A percentile compares a stretch with the other conserved stretches of the same genome.
phyloP scores from a whole-genome alignment of 441 rosid genomes.

The Cnidoscolus chayamansa region DNA sequence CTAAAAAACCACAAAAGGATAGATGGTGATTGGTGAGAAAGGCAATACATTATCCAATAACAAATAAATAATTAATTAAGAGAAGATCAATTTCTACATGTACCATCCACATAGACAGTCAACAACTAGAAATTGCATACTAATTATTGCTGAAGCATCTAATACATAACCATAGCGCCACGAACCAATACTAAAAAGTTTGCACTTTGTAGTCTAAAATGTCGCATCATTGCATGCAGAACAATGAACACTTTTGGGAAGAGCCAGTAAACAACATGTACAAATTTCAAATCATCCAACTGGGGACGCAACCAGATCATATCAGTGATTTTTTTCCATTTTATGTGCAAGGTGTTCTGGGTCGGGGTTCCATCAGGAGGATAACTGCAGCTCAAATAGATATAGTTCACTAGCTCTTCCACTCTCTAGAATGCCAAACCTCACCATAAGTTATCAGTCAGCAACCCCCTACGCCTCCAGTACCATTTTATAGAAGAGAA shows the following conservation, averaged over 20 bases:
- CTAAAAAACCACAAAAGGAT: slow-evolving; percentile 40
- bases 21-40: background rate
- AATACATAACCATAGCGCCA: background rate
- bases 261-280: background rate
- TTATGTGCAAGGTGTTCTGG: background rate
- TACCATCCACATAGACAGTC: slow-evolving; percentile 1
- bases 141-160: slow-evolving; percentile 6
- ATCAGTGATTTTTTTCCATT: background rate
- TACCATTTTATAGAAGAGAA: background rate
- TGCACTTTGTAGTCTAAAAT: background rate
- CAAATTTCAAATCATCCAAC: background rate
- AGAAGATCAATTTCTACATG: background rate
- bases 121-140: background rate
- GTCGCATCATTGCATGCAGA: background rate
- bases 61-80: slow-evolving; percentile 6
- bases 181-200: background rate
- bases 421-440: background rate
- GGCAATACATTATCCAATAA: slow-evolving; percentile 4
- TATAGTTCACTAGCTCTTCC: background rate
- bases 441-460: no score
- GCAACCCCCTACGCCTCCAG: background rate
- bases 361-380: background rate
- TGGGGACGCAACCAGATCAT: background rate
- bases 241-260: background rate
- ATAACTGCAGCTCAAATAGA: background rate